These are phyloP conservation scores for Dactylellina drechsleri DNA, from an alignment of 2,329 filamentous ascomycete species.

Conservation along the genomic window DNA sequence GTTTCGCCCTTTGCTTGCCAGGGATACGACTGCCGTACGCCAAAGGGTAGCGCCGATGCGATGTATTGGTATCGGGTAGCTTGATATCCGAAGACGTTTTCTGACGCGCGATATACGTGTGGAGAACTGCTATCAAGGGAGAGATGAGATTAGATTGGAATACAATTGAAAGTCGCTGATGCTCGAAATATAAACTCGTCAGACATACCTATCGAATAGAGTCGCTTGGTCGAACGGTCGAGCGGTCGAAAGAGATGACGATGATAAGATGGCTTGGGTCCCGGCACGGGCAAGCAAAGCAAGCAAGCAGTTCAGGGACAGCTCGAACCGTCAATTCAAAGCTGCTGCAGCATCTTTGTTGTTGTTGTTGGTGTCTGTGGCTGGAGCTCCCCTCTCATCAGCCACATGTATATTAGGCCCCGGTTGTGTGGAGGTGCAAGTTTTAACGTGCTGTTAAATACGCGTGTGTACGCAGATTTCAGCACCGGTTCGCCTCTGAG, in stretches of 20 bases:
- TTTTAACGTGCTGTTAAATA: conserved; percentile 19
- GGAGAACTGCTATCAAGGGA: conserved; percentile 23
- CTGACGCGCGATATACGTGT: conserved; percentile 31
- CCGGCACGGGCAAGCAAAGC: conserved; percentile 1
- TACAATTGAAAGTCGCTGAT: conserved; percentile 2
- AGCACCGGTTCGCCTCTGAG: conserved; percentile 16
- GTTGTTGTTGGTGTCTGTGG: conserved; percentile 40
- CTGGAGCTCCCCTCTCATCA: conserved; percentile 21
- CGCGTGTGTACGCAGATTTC: conserved; percentile 22
- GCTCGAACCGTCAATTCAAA: conserved; percentile 13
- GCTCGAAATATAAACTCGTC: too few species aligned
- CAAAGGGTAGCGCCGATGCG: neutral
- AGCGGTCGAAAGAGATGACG: neutral
- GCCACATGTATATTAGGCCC: conserved; percentile 1
- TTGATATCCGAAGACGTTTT: conserved; percentile 14
- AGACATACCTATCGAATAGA: neutral
- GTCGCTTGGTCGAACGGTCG: neutral
- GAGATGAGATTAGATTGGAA: conserved; percentile 22
- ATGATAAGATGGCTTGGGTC: conserved; percentile 9
- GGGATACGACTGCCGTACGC: neutral
- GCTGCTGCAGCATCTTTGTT: conserved; percentile 26
- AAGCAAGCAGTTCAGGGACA: conserved; percentile 26
- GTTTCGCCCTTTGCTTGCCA: too few species aligned
- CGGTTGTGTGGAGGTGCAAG: conserved; percentile 8
- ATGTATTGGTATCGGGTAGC: neutral